Base-by-base conservation (phyloP, 2,329 filamentous ascomycete species). In the Fusarium pseudograminearum region DNA sequence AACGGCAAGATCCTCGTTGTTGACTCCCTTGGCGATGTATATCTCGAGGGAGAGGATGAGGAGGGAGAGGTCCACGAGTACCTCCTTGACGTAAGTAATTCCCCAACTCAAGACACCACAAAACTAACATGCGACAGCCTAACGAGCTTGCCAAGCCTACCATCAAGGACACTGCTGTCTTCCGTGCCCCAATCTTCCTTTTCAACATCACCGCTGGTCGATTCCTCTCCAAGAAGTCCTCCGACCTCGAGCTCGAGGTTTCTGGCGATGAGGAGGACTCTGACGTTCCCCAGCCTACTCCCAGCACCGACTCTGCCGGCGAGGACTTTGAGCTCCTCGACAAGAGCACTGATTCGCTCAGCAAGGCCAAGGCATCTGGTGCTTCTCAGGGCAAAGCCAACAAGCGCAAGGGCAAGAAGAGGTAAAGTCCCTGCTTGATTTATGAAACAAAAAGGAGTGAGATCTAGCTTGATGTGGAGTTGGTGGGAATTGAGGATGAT, bases 1-100 rank as follows among this genome's bases (percentile, higher is more conserved):
- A 99, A 99, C 75, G 96, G 96, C 72, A 99, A 98, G 84, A 86
- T 97, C 1, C 84, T 99, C 38, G 91, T 99, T 58, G 96, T 99
- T 6, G 95, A 99, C 80, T 93, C 93, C 1, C 84, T 91, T 12
- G 96, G 96, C 30, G 94, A 98, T 74, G 96, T 99, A 15, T 99
- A 93, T 77, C 85, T 99, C n/a, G 94, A 98, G 80, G 93, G 97
- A 77, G 87, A 93, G 74, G 93, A 93, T 53, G 94, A 94, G 72
- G 93, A 98, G 26, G 96, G 96, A 55, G 89, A 92, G 57, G 87
- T 89, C 33, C 88, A 92, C 72, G 93, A 98, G 78, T 97, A 91
- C 77, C 83, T 98, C 69, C 89, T 99, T 64, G 95, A 99, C 78
- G 90, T 98, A 82, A 85, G 91, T 87, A 53, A 12, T 28, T 15